phyloP scores from a whole-genome alignment of 2,329 filamentous ascomycete genomes.

The Onygenales sp. region DNA sequence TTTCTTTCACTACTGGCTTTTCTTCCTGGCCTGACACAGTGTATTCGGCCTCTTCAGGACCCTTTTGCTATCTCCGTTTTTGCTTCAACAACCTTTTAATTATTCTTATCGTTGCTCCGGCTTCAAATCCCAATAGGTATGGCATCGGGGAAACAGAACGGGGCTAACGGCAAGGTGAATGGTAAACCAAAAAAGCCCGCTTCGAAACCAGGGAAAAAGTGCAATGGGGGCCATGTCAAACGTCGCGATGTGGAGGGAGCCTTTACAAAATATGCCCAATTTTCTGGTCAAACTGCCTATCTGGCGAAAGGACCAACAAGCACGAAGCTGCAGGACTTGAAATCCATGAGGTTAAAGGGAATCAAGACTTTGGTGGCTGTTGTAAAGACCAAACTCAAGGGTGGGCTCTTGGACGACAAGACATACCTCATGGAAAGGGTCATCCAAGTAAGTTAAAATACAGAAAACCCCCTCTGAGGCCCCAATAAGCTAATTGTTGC shows the following conservation, averaged over 20 bases:
- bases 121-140: too few species aligned
- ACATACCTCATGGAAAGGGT: conserved; percentile 67
- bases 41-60: too few species aligned
- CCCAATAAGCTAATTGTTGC: not conserved
- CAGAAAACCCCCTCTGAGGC: not conserved
- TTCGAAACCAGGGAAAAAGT: not conserved
- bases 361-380: conserved; percentile 54
- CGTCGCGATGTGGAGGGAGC: conserved; percentile 30
- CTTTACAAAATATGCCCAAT: conserved; percentile 37
- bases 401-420: conserved; percentile 61
- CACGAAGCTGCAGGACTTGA: conserved; percentile 49
- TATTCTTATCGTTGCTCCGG: too few species aligned
- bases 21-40: too few species aligned
- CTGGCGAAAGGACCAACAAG: conserved; percentile 40
- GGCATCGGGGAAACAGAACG: too few species aligned
- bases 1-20: too few species aligned
- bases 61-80: too few species aligned
- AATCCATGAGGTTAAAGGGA: conserved; percentile 47
- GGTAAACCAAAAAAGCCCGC: not conserved
- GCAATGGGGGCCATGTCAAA: conserved; percentile 22
- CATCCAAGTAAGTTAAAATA: conserved; percentile 41
- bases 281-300: conserved; percentile 54
- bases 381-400: conserved; percentile 53
- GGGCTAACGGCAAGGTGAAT: not conserved
- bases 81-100: too few species aligned